Conservation (phyloP, 495 filamentous ascomycete genomes). For the Lasiosphaeria hispida region DNA sequence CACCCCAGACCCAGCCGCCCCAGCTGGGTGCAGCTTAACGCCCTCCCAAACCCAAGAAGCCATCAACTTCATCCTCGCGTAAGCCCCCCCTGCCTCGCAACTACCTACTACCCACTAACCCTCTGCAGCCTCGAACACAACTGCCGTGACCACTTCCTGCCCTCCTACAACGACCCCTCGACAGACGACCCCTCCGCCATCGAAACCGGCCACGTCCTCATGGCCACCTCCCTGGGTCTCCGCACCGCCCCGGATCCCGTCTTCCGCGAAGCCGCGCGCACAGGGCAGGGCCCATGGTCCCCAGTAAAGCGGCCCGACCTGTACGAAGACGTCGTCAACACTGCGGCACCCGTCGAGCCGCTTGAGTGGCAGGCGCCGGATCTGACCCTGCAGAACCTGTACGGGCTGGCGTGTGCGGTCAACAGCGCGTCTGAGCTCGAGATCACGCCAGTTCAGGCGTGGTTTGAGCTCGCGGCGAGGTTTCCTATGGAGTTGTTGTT, state of each 20-base stretch:
- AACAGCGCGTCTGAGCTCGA: slow-evolving; percentile 33
- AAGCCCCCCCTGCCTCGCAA: slow-evolving; percentile 11
- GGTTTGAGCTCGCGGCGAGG: slow-evolving; percentile 43
- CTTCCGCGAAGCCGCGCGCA: slow-evolving; percentile 23
- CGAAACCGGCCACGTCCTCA: slow-evolving; percentile 44
- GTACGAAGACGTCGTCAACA: no score
- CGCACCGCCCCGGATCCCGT: slow-evolving; percentile 30
- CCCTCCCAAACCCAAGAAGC: slow-evolving; percentile 40
- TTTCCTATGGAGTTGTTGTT: slow-evolving; percentile 27
- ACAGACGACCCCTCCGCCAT: slow-evolving; percentile 23
- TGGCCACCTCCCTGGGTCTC: slow-evolving; percentile 43
- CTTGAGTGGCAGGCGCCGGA: slow-evolving; percentile 22
- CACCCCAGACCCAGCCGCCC: background rate
- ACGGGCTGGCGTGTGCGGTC: slow-evolving; percentile 38
- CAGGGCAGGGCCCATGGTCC: slow-evolving; percentile 4
- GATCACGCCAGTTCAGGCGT: slow-evolving; percentile 51
- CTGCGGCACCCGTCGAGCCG: no score
- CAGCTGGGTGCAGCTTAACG: slow-evolving; percentile 17
- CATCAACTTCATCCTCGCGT: slow-evolving; percentile 54
- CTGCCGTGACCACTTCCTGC: slow-evolving; percentile 48
- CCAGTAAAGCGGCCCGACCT: background rate
- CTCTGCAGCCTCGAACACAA: slow-evolving; percentile 46
- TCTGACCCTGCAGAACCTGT: slow-evolving; percentile 37
- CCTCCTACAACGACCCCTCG: slow-evolving; percentile 25
- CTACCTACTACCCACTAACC: background rate